Percentiles rank a stretch among this genome's conserved stretches.
Conservation (phyloP, 2,329 filamentous ascomycete species). For the Penicillium sp. region DNA sequence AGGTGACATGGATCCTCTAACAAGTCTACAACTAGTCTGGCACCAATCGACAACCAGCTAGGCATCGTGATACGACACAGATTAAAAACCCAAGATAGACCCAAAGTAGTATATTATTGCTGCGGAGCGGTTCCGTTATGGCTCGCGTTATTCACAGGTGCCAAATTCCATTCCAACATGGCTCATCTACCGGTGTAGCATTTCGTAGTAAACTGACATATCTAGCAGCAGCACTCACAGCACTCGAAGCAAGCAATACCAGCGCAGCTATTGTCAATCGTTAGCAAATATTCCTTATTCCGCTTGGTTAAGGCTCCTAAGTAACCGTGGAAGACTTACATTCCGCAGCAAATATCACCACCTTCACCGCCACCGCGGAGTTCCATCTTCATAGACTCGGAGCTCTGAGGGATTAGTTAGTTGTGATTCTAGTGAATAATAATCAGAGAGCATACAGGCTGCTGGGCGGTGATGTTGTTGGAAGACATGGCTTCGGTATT, state of each 20-base stretch:
- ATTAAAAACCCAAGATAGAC: neutral
- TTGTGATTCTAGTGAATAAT: neutral
- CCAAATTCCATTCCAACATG: neutral
- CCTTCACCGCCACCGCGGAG: conserved; percentile 7
- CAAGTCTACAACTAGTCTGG: too few relatives aligned
- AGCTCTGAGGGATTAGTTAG: neutral
- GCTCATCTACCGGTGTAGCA: neutral
- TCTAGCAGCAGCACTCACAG: conserved; percentile 11
- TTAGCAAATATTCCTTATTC: neutral
- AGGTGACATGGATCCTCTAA: neutral
- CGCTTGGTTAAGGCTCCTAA: neutral
- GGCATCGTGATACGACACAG: neutral
- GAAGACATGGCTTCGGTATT: conserved; percentile 2
- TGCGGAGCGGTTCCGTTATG: neutral
- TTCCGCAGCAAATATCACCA: conserved; percentile 9
- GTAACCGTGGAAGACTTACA: neutral
- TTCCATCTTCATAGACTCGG: conserved; percentile 10
- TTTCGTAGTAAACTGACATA: neutral
- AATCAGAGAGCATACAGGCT: neutral
- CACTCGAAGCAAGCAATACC: conserved; percentile 9
- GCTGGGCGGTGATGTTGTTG: conserved; percentile 2
- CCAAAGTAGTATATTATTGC: neutral
- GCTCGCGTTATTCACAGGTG: neutral
- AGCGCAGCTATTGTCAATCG: neutral
- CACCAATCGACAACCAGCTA: neutral